Conservation (phyloP, 768 basidiomycete species). For the Naematelia aurantialba region DNA sequence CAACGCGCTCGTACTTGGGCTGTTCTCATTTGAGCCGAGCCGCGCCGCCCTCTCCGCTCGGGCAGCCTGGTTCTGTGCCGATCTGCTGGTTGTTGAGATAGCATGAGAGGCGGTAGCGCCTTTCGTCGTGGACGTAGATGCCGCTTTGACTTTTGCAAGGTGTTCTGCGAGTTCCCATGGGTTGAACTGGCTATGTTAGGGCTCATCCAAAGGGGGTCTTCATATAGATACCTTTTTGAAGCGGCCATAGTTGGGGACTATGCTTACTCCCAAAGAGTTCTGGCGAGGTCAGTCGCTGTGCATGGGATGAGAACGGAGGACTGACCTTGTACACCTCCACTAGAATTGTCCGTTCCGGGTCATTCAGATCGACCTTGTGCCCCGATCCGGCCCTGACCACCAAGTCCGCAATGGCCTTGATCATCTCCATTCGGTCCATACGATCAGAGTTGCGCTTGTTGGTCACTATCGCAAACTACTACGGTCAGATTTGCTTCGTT, state of each 20-base stretch:
- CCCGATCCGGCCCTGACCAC: conserved; percentile 20
- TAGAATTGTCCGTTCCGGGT: conserved; percentile 35
- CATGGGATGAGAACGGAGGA: neutral
- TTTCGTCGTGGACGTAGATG: neutral
- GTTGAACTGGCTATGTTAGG: conserved; percentile 11
- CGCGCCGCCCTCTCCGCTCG: neutral
- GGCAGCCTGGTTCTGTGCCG: neutral
- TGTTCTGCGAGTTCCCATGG: conserved; percentile 9
- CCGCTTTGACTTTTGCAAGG: conserved; percentile 11
- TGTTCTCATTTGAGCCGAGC: neutral
- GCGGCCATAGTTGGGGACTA: conserved; percentile 36
- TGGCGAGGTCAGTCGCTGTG: conserved; percentile 5
- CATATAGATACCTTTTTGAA: conserved; percentile 27
- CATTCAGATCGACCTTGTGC: conserved; percentile 36
- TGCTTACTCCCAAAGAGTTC: conserved; percentile 32
- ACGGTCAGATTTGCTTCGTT: conserved; percentile 2
- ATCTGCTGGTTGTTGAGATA: neutral
- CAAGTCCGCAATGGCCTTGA: conserved; percentile 32
- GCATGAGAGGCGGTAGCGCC: neutral
- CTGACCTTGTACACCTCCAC: conserved; percentile 36
- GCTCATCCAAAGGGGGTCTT: neutral
- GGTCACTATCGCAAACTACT: conserved; percentile 31
- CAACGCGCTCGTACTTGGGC: neutral
- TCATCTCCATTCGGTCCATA: conserved; percentile 35
- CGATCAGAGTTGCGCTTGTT: conserved; percentile 28